Percentiles rank a stretch among this genome's conserved stretches.
These are phyloP conservation scores for Zygoascus ofunaensis DNA, from an alignment of 805 yeast genomes.

Conservation along the genomic window DNA sequence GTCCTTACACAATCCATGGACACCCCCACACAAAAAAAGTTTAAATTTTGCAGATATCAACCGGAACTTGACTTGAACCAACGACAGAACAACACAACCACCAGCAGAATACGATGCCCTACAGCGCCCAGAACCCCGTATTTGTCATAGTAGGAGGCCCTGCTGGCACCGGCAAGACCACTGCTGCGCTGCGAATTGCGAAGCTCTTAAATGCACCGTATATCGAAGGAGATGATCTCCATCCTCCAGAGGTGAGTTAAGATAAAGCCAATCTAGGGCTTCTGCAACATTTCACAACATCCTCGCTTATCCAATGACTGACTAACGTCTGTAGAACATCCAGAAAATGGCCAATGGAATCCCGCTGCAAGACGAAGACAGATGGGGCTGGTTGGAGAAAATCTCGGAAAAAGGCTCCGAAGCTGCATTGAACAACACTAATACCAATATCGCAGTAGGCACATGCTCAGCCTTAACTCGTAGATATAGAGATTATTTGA, in stretches of 20 bases:
- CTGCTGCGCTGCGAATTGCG: constrained; percentile 52
- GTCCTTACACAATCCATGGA: too few relatives aligned
- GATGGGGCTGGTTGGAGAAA: constrained; percentile 78
- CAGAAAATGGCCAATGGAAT: constrained; percentile 74
- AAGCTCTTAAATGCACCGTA: constrained; percentile 42
- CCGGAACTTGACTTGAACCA: too few relatives aligned
- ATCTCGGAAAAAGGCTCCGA: constrained; percentile 37
- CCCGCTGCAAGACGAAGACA: constrained; percentile 80
- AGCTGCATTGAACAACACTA: constrained; percentile 23
- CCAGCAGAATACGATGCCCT: too few relatives aligned
- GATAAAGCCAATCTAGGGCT: constrained; percentile 83
- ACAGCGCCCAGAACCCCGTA: constrained; percentile 1
- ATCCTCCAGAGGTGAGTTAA: constrained; percentile 59
- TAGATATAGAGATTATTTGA: constrained; percentile 57
- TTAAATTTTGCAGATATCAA: too few relatives aligned
- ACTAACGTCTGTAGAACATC: constrained; percentile 37
- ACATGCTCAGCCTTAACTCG: constrained; percentile 82
- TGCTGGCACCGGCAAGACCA: constrained; percentile 91
- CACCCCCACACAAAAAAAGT: too few relatives aligned
- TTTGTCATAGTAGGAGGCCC: constrained; percentile 75
- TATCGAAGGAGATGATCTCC: constrained; percentile 80
- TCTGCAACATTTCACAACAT: constrained; percentile 31
- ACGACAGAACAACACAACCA: too few relatives aligned
- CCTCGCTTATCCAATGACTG: neutral
- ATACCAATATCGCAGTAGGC: constrained; percentile 39